Evolutionary conservation across 169 alveolate species (phyloP).

Genomic region (Cryptosporidium sp.): DNA sequence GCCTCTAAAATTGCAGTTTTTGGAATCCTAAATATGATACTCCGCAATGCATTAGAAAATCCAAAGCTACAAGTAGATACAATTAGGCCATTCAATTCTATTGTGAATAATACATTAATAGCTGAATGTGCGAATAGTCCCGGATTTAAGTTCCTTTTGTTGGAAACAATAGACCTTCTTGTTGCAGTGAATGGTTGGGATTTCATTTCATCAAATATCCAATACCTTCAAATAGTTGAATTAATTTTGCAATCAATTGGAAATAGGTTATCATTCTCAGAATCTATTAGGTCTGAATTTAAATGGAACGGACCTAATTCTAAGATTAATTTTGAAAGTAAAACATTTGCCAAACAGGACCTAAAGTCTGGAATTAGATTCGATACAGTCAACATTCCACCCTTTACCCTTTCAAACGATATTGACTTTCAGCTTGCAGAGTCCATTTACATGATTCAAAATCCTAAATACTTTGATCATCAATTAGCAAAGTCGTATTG

Average conservation of each 20-base stretch:
- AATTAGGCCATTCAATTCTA: constrained; percentile 53
- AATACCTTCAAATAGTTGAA: constrained; percentile 21
- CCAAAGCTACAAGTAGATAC: constrained; percentile 51
- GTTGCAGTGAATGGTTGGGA: constrained; percentile 60
- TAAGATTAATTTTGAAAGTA: constrained; percentile 2
- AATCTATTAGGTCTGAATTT: neutral
- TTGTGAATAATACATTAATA: constrained; percentile 54
- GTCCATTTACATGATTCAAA: constrained; percentile 53
- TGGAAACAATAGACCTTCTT: constrained; percentile 68
- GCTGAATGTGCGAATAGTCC: constrained; percentile 72
- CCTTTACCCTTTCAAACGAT: neutral
- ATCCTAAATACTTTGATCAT: constrained; percentile 56
- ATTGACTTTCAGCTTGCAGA: constrained; percentile 24
- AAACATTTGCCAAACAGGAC: constrained; percentile 28
- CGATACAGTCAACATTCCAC: constrained; percentile 22
- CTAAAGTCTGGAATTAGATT: constrained; percentile 21
- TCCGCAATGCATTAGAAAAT: constrained; percentile 33
- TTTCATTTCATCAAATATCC: constrained; percentile 19
- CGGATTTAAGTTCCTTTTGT: constrained; percentile 36
- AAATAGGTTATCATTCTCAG: constrained; percentile 55
- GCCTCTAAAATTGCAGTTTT: constrained; percentile 68
- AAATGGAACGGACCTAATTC: constrained; percentile 59
- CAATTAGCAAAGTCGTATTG: constrained; percentile 38
- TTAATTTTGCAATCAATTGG: constrained; percentile 52
- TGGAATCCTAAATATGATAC: constrained; percentile 51